These are phyloP conservation scores for Rhodotorula sp. DNA, from an alignment of 1,284 basidiomycete genomes.

Conservation along the genomic window DNA sequence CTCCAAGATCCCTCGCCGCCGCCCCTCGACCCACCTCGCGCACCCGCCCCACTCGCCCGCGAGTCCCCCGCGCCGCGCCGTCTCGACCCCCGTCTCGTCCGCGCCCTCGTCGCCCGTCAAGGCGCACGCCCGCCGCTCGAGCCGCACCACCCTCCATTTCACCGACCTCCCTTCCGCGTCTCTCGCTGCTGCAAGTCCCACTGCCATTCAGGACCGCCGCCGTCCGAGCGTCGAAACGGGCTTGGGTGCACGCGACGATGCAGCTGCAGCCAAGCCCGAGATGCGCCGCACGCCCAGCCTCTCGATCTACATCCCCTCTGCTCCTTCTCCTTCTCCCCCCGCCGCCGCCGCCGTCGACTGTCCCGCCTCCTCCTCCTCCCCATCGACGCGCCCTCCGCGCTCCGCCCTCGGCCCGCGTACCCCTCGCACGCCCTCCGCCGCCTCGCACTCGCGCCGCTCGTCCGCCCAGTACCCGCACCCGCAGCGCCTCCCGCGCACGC, in stretches of 20 bases:
- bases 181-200: neutral
- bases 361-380: too few relatives aligned
- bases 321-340: neutral
- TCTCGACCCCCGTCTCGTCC: neutral
- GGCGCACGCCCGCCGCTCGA: neutral
- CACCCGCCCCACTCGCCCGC: neutral
- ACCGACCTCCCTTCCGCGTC: neutral
- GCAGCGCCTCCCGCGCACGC: neutral
- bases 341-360: neutral
- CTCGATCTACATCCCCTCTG: constrained; percentile 10
- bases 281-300: constrained; percentile 2
- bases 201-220: neutral
- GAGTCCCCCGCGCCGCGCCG: neutral
- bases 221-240: neutral
- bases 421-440: neutral
- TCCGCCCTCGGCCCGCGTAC: neutral
- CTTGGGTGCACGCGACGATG: neutral
- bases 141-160: neutral
- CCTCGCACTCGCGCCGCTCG: neutral
- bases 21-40: constrained; percentile 7
- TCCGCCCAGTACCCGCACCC: neutral
- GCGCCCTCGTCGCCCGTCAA: neutral
- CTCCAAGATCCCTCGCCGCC: constrained; percentile 18
- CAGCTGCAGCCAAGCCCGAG: neutral
- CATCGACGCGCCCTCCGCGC: neutral